phyloP scores from a whole-genome alignment of 2,329 filamentous ascomycete species.

The Fusarium veterinarium region DNA sequence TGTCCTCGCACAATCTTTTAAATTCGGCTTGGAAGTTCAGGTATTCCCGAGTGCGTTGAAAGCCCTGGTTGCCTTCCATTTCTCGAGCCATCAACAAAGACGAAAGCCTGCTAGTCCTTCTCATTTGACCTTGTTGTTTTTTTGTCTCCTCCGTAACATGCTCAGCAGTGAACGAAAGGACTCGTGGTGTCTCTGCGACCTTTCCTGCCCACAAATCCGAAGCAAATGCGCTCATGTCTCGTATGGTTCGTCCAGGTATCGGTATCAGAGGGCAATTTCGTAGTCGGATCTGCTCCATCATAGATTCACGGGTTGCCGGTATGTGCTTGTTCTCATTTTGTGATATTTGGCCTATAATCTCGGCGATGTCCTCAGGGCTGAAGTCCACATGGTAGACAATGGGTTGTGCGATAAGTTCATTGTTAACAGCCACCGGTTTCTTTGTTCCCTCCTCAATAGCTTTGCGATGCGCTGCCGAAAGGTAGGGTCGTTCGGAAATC shows the following conservation, averaged over 20 bases:
- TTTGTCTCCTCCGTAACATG: constrained; percentile 17
- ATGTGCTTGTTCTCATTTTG: constrained; percentile 20
- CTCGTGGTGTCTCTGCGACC: constrained; percentile 20
- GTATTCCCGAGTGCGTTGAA: constrained; percentile 55
- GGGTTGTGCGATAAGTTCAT: constrained; percentile 13
- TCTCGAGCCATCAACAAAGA: constrained; percentile 62
- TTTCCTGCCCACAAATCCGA: constrained; percentile 45
- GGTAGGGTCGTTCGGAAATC: constrained; percentile 42
- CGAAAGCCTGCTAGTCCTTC: constrained; percentile 47
- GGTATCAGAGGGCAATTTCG: not conserved
- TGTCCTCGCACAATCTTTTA: constrained; percentile 61
- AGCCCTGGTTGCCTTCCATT: constrained; percentile 57
- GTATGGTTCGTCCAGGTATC: not conserved
- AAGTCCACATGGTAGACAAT: constrained; percentile 61
- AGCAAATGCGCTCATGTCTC: constrained; percentile 23
- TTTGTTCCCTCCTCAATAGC: constrained; percentile 43
- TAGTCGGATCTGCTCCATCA: constrained; percentile 24
- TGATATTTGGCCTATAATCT: constrained; percentile 41
- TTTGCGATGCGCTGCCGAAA: constrained; percentile 42
- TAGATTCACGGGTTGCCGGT: constrained; percentile 29
- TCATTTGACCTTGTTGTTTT: constrained; percentile 12
- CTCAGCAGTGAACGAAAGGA: constrained; percentile 44
- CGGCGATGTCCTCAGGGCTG: constrained; percentile 50
- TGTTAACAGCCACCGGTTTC: constrained; percentile 1
- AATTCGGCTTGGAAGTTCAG: constrained; percentile 60